Conservation (phyloP, 495 filamentous ascomycete genomes). For the Neurospora africana region DNA sequence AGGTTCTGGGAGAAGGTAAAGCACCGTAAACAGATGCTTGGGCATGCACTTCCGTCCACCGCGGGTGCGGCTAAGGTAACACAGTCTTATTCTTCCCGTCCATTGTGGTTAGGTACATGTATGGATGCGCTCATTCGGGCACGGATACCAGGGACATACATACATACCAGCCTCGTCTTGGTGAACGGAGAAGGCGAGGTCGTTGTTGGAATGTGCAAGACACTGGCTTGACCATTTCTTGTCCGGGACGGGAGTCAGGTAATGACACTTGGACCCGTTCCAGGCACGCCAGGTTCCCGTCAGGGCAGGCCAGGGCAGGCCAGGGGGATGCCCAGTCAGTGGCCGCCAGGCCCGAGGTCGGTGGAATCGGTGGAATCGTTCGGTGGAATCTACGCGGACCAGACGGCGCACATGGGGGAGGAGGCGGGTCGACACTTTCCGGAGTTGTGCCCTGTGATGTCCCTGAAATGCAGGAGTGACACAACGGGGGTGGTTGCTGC, state of each 20-base stretch:
- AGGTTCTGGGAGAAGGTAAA: neutral
- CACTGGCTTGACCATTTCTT: slow-evolving; percentile 32
- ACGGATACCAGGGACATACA: neutral
- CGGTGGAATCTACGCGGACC: neutral
- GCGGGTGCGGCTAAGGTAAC: neutral
- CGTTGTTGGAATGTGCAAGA: slow-evolving; percentile 23
- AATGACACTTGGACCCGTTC: neutral
- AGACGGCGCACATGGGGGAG: neutral
- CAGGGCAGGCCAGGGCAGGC: neutral
- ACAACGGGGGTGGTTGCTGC: neutral
- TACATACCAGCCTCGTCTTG: slow-evolving; percentile 27
- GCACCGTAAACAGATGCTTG: neutral
- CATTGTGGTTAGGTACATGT: neutral
- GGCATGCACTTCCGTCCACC: neutral
- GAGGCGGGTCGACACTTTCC: neutral
- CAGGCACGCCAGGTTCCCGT: neutral
- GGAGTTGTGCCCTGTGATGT: neutral
- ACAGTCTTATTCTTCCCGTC: neutral
- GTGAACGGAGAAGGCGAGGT: slow-evolving; percentile 19
- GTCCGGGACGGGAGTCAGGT: neutral
- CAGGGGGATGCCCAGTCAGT: neutral
- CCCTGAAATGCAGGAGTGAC: neutral
- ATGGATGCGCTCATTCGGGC: neutral
- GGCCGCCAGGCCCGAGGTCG: neutral
- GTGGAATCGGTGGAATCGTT: neutral